Conservation (phyloP, 2,329 filamentous ascomycete species). For the Xylariales sp. region DNA sequence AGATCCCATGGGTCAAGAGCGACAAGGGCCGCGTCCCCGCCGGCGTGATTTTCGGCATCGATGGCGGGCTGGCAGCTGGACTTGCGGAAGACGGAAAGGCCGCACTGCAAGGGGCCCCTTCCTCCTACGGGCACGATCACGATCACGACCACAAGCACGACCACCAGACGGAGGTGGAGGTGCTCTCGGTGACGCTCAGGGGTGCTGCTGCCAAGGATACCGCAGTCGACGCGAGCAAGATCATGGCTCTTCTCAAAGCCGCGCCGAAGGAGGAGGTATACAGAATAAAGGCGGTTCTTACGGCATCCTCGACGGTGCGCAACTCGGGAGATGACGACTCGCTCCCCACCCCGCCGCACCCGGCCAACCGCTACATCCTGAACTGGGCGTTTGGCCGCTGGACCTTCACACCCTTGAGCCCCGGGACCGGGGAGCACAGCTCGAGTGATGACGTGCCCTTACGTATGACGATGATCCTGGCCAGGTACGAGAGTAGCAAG, state of each 20-base stretch:
- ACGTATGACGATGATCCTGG: constrained; percentile 62
- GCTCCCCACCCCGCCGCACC: constrained; percentile 21
- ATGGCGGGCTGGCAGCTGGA: constrained; percentile 67
- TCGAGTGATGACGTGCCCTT: constrained; percentile 52
- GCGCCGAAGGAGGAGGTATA: constrained; percentile 94
- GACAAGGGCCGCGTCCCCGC: constrained; percentile 73
- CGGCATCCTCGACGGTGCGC: constrained; percentile 37
- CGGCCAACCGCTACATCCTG: constrained; percentile 67
- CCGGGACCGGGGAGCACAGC: constrained; percentile 40
- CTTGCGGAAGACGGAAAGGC: constrained; percentile 36
- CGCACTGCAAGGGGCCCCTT: constrained; percentile 33
- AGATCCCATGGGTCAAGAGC: constrained; percentile 81
- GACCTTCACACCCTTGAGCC: constrained; percentile 70
- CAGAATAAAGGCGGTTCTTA: constrained; percentile 75
- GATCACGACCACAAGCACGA: constrained; percentile 41
- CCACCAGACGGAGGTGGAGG: constrained; percentile 87
- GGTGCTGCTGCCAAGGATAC: constrained; percentile 29
- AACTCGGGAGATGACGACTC: constrained; percentile 47
- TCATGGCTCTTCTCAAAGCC: constrained; percentile 62
- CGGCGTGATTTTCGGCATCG: constrained; percentile 80
- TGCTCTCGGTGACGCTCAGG: constrained; percentile 73
- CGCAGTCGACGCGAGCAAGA: constrained; percentile 52
- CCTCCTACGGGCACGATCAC: constrained; percentile 35
- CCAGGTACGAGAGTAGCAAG: constrained; percentile 11
- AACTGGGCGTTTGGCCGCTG: constrained; percentile 98